Conservation (phyloP, 2,329 filamentous ascomycete genomes). For the Magnaporthiopsis rhizophila region DNA sequence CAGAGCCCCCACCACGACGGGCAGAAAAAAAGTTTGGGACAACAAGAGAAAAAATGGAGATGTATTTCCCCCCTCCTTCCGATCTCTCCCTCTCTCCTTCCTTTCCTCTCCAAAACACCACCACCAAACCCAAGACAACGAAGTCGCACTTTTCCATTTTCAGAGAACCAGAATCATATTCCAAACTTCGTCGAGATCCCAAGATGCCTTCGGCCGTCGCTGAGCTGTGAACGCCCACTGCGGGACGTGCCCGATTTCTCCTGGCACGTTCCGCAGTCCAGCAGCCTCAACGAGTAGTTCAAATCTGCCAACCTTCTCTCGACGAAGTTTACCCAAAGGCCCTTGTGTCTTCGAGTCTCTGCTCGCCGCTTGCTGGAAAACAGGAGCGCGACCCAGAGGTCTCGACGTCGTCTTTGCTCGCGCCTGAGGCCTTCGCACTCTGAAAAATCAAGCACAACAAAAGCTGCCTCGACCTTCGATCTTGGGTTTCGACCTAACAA, state of each 20-base stretch:
- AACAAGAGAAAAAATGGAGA: slow-evolving; percentile 15
- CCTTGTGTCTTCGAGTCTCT: slow-evolving; percentile 34
- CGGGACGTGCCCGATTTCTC: slow-evolving; percentile 50
- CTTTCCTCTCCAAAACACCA: slow-evolving; percentile 26
- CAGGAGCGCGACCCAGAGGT: slow-evolving; percentile 2
- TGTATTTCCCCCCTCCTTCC: slow-evolving; percentile 21
- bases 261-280: slow-evolving; percentile 67
- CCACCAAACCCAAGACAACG: slow-evolving; percentile 48
- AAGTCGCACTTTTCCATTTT: slow-evolving; percentile 46
- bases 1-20: not conserved
- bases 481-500: not conserved
- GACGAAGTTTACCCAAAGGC: slow-evolving; percentile 60
- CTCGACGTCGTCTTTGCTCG: slow-evolving; percentile 9
- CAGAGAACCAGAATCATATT: slow-evolving; percentile 26
- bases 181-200: slow-evolving; percentile 62
- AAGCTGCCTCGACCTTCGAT: slow-evolving; percentile 5
- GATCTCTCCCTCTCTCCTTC: slow-evolving; percentile 23
- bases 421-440: slow-evolving; percentile 23
- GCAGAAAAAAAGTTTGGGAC: slow-evolving; percentile 7
- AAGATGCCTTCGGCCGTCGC: slow-evolving; percentile 69
- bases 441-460: slow-evolving; percentile 20
- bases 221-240: slow-evolving; percentile 90
- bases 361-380: slow-evolving; percentile 8
- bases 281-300: slow-evolving; percentile 71
- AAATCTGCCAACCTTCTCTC: slow-evolving; percentile 47